Evolutionary conservation across 2,329 filamentous ascomycete species (phyloP), one percentile per base, ranked within the genome.

Genomic region (Diplodia corticola): DNA sequence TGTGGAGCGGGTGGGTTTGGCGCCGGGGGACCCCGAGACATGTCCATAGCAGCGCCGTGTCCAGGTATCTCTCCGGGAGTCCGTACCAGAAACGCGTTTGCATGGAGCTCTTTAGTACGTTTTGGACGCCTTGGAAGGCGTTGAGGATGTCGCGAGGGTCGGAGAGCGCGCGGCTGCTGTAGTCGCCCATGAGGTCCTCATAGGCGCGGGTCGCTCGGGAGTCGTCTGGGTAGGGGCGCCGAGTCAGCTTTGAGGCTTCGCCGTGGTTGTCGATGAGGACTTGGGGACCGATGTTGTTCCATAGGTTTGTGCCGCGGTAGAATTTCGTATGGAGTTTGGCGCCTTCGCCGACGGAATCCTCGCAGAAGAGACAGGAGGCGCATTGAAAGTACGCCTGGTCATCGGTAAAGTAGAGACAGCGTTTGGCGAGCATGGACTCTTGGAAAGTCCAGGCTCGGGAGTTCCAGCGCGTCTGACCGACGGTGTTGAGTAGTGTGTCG

Each of bases 391-490:
- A 68, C 1, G 69, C 64, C 30, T 65, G 54, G 9, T 33, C 30
- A 0, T 63, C 60, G 5, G 48, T 61, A 33, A 70, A 69, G 48
- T 64, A 67, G 5, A 71, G 49, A 15, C 30, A 50, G 6, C 69
- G 51, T 10, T n/a, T 15, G 1, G 69, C 69, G 5, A 69, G 50
- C 5, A 67, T 49, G 28, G 46, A 28, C 61, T 70, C 69, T 60
- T 69, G 69, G 46, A 68, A 70, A 3, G 68, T 70, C 69, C 69
- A 70, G 6, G 53, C 67, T 5, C 69, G 44, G 1, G 17, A 6
- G 44, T 48, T 22, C 44, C 44, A 48, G 20, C 44, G 44, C 9
- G n/a, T 48, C n/a, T 1, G 3, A 7, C 9, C 3, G 44, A 48
- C n/a, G 0, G 9, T 10, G 20, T 48, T 20, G 17, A 9, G 4